Evolutionary conservation across 139 green algal species (phyloP), one percentile per base, ranked within the genome.

Genomic region (Ettlia oleoabundans): DNA sequence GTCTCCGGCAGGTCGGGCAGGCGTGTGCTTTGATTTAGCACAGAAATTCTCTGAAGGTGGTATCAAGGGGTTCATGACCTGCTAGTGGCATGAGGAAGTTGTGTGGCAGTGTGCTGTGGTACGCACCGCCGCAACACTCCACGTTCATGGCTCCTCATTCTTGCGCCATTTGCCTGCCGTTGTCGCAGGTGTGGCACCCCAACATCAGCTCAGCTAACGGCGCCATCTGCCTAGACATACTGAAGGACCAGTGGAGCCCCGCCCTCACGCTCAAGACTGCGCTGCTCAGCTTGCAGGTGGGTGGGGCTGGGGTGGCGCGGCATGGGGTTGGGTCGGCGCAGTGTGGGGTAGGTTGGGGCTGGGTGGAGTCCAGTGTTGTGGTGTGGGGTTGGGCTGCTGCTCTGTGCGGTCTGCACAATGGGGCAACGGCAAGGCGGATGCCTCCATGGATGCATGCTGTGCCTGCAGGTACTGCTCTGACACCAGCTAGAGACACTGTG

Each of bases 241-340:
- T 99, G 41, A 98, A 99, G 85, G 97, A 99, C 76, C 94, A 98
- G 85, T 99, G 97, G 97, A 97, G 89, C 68, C 97, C 97, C 13
- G 97, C 97, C 3, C 90, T 99, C 1, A 99, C 97, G 15, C 86
- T 93, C 2, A 99, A 99, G 82, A 99, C 97, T 30, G 97, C 97
- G 24, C 86, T 99, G 64, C 89, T 99, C 10, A 97, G 92, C 58
- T 80, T 99, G 65, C 73, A 80, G 73, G 73, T 68, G 73, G 24
- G 47, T 6, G 1, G 15, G 67, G 40, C 1, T 5, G 37, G 15
- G 4, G 19, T n/a, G n/a, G n/a, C n/a, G n/a, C n/a, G n/a, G n/a
- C n/a, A n/a, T n/a, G n/a, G n/a, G n/a, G n/a, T n/a, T n/a, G n/a
- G n/a, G n/a, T n/a, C n/a, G n/a, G n/a, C n/a, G n/a, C n/a, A n/a